Conservation (phyloP, 1,284 basidiomycete genomes). For the Apiotrichum domesticum region DNA sequence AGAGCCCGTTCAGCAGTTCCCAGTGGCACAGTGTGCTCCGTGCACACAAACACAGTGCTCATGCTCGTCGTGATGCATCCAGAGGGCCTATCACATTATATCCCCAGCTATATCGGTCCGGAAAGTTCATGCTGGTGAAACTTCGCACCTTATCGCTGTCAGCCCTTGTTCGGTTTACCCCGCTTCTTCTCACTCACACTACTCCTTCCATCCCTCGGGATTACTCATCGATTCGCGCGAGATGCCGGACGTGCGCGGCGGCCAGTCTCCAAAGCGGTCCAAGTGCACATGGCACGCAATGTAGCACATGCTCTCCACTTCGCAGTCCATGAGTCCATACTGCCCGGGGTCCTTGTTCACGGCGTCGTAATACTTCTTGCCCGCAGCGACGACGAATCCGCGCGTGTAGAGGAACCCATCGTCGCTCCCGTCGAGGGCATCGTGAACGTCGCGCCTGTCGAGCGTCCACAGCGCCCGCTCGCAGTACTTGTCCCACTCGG, state of each 20-base stretch:
- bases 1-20: too few species aligned
- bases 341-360: constrained; percentile 1
- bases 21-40: too few species aligned
- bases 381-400: constrained; percentile 8
- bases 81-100: too few species aligned
- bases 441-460: constrained; percentile 10
- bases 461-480: constrained; percentile 6
- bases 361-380: constrained; percentile 4
- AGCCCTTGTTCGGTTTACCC: too few species aligned
- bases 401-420: constrained; percentile 12
- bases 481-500: constrained; percentile 8
- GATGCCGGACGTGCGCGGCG: neutral
- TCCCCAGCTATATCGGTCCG: too few species aligned
- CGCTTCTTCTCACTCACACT: too few species aligned
- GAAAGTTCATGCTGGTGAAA: too few species aligned
- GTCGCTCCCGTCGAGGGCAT: constrained; percentile 2
- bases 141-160: too few species aligned
- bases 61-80: too few species aligned
- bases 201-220: neutral
- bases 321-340: constrained; percentile 2
- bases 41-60: too few species aligned
- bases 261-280: constrained; percentile 9
- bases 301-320: constrained; percentile 7
- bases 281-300: neutral
- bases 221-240: neutral